Evolutionary conservation across 106 monocot genomes (phyloP).

Genomic region (Dioscorea zingiberensis): DNA sequence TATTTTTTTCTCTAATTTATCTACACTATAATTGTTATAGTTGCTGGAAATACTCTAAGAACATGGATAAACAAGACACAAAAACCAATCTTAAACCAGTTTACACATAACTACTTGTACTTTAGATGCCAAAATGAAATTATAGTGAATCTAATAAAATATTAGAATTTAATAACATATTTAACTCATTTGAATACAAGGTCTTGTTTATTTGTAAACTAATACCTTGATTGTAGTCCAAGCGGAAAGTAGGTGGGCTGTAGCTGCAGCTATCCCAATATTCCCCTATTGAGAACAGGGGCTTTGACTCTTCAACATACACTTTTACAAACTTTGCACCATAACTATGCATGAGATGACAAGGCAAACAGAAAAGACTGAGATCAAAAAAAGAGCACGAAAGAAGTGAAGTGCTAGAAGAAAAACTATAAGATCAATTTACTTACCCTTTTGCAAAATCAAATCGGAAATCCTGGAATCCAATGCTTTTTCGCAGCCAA

Average conservation of each 20-base stretch:
- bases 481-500: conserved; percentile 56
- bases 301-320: conserved; percentile 71
- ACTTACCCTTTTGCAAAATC: conserved; percentile 90
- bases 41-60: too few species aligned
- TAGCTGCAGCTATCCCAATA: conserved; percentile 85
- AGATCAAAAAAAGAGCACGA: neutral
- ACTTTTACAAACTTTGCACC: conserved; percentile 66
- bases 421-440: neutral
- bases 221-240: conserved; percentile 93
- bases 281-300: conserved; percentile 73
- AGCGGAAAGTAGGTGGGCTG: conserved; percentile 24
- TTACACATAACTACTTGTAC: too few species aligned
- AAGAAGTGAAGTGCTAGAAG: neutral
- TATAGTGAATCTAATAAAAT: too few species aligned
- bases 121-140: too few species aligned
- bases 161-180: too few species aligned
- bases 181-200: too few species aligned
- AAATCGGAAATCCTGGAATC: conserved; percentile 85
- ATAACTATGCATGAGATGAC: conserved; percentile 10
- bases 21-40: too few species aligned
- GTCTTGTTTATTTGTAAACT: too few species aligned
- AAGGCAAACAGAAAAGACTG: neutral
- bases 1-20: too few species aligned
- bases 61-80: too few species aligned
- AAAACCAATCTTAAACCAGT: too few species aligned